A percentile compares a stretch with the other conserved stretches of the same genome.
These are phyloP conservation scores for Nematodospora anomalae DNA, from an alignment of 1,139 yeast genomes.

Conservation along the genomic window DNA sequence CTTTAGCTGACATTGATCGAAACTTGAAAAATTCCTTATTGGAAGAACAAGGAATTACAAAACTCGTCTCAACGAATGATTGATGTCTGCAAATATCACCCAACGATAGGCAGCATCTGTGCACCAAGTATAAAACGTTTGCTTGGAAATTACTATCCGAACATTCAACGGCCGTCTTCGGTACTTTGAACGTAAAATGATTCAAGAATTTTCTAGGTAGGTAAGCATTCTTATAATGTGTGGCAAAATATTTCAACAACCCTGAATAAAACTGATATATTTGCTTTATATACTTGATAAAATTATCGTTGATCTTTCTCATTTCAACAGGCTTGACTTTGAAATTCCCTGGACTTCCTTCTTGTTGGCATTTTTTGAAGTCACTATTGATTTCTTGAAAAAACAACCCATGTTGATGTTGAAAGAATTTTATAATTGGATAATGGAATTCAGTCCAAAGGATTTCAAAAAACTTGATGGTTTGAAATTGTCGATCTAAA, in stretches of 20 bases:
- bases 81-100: slow-evolving; percentile 65
- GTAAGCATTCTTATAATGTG: slow-evolving; percentile 35
- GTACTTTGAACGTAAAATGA: slow-evolving; percentile 23
- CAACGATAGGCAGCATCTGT: slow-evolving; percentile 54
- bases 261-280: slow-evolving; percentile 48
- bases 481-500: slow-evolving; percentile 25
- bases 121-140: slow-evolving; percentile 48
- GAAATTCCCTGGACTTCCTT: slow-evolving; percentile 15
- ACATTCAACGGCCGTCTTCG: slow-evolving; percentile 17
- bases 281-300: slow-evolving; percentile 48
- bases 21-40: slow-evolving; percentile 34
- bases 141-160: slow-evolving; percentile 30
- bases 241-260: slow-evolving; percentile 37
- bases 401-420: slow-evolving; percentile 37
- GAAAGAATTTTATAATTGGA: slow-evolving; percentile 60
- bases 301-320: slow-evolving; percentile 54
- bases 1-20: slow-evolving; percentile 35
- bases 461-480: slow-evolving; percentile 40
- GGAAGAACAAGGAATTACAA: slow-evolving; percentile 37
- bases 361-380: slow-evolving; percentile 15
- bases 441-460: slow-evolving; percentile 65
- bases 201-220: slow-evolving; percentile 29
- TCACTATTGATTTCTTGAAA: slow-evolving; percentile 19
- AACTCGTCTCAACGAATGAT: slow-evolving; percentile 44
- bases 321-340: slow-evolving; percentile 50